Evolutionary conservation across 2,329 filamentous ascomycete species (phyloP), one percentile per base, ranked within the genome.

Genomic region (Penicillium hesseltinei): DNA sequence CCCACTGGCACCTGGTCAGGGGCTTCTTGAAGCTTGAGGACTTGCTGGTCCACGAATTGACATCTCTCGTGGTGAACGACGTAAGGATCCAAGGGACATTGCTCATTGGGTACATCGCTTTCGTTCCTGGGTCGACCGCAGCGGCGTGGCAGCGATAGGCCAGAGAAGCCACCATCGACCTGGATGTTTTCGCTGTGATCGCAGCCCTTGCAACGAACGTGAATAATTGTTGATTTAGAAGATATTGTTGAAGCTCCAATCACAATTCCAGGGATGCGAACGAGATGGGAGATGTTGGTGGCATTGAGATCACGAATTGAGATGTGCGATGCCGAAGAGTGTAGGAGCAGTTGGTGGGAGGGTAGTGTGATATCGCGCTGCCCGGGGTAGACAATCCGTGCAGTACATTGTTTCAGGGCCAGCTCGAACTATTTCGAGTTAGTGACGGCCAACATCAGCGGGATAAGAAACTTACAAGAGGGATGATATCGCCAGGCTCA

Each of bases 1-100:
- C 94, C 94, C 1, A 99, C 94, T 0, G 94, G 94, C 0, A 99
- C 94, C 75, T 97, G 92, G 70, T 99, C 94, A 1, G 94, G 94
- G 0, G 93, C 94, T 76, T 99, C 94, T 73, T 99, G 94, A 19
- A 99, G 85, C 75, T 99, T 99, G 73, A 99, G 89, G 59, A 99
- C 91, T 75, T 99, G 94, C 75, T 99, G 94, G 70, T 99, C 94
- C 68, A 97, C 92, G 72, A 99, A 99, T 62, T 87, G 86, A 38
- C 90, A 96, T 73, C 89, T 92, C 75, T 99, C 94, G 72, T 99
- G 94, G 57, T 94, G 83, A 56, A 99, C 91, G 69, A 94, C 96
- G 77, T 97, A 99, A 17, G 94, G 94, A 69, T 99, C 94, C 59
- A 99, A 78, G 0, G 93, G 92, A 69, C 94, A 99, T 67, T 88